phyloP scores from a whole-genome alignment of 2,329 filamentous ascomycete genomes.

The Diplodia seriata region DNA sequence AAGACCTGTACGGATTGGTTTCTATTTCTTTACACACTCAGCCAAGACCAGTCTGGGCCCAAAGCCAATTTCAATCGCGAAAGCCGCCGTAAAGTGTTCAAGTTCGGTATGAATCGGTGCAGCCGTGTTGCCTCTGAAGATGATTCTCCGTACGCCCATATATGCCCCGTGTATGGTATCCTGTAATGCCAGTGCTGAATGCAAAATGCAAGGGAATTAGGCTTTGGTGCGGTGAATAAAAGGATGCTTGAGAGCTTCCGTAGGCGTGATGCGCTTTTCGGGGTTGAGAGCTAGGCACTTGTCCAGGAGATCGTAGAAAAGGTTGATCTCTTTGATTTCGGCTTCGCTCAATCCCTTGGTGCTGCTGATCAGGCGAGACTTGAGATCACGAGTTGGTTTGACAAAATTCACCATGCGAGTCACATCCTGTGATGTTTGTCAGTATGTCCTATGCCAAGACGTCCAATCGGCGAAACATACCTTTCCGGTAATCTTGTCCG shows the following conservation, averaged over 20 bases:
- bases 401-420: slow-evolving; percentile 71
- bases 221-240: slow-evolving; percentile 65
- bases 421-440: slow-evolving; percentile 61
- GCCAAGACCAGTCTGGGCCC: background rate
- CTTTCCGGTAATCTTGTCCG: slow-evolving; percentile 85
- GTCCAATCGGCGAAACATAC: slow-evolving; percentile 36
- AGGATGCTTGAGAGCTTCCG: slow-evolving; percentile 85
- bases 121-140: background rate
- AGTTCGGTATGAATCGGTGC: background rate
- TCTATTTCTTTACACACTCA: background rate
- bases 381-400: slow-evolving; percentile 74
- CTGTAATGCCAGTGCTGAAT: slow-evolving; percentile 4
- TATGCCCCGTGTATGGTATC: slow-evolving; percentile 1
- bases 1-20: background rate
- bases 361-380: slow-evolving; percentile 75
- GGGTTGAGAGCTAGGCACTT: slow-evolving; percentile 88
- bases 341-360: slow-evolving; percentile 74
- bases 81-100: background rate
- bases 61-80: background rate
- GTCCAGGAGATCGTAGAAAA: slow-evolving; percentile 87
- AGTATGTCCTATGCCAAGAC: slow-evolving; percentile 33
- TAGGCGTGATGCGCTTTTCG: slow-evolving; percentile 86
- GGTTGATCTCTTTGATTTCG: slow-evolving; percentile 77
- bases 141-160: slow-evolving; percentile 11
- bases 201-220: slow-evolving; percentile 7